Evolutionary conservation across 1,139 yeast genomes (phyloP), one percentile per base, ranked within the genome.

Genomic region (Candida sanyaensis): DNA sequence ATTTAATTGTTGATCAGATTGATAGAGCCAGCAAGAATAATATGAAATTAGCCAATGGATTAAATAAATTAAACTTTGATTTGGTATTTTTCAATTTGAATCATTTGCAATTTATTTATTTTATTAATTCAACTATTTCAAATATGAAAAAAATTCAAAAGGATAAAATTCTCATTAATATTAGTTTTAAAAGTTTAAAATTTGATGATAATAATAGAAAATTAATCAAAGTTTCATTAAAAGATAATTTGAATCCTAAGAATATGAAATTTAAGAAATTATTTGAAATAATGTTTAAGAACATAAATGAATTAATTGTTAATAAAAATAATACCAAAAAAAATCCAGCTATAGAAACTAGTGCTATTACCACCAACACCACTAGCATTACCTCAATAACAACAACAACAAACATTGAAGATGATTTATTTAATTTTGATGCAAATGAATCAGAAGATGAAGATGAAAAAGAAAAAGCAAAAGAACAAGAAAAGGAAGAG

Each of bases 201-300:
- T 75, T 75, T 49, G 67, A 65, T 45, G 31, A 42, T 52, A 56
- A 37, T 37, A 50, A 29, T 53, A 58, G 38, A 41, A 61, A 51
- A 56, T 64, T 55, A 46, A 65, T 51, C 48, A 60, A 68, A 54
- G 58, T 73, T 4, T 68, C 73, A 9, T 59, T 74, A 59, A 65
- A 65, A 43, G 74, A 73, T 43, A 74, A 72, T 53, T 59, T 72
- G 47, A 70, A 67, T 48, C 59, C 66, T n/a, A 69, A 66, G 54
- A 73, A 73, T 52, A 51, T 71, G 46, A 73, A 72, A 56, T 71
- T 69, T 50, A 74, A 73, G 51, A 63, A 63, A 45, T 60, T 75
- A 37, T 74, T 75, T 55, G 80, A 75, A 51, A 50, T 64, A 49
- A 71, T 75, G 1, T 73, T 71, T 56, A 67, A 66, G 45, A 60